A percentile compares a stretch with the other conserved stretches of the same genome.
Conservation (phyloP, 192 early-diverging fungal genomes). For the Anaeromyces robustus region DNA sequence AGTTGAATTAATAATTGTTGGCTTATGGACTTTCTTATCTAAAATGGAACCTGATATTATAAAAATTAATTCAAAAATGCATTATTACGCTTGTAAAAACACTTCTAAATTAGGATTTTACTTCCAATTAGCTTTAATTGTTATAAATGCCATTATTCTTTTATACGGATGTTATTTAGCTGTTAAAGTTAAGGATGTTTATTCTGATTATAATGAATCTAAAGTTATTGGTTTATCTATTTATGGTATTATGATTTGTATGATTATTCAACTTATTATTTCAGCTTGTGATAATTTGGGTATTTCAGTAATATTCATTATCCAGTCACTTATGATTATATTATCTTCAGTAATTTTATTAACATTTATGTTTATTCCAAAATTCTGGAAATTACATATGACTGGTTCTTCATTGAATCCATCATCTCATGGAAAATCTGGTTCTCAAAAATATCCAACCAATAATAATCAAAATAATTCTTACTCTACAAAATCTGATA, state of each 20-base stretch:
- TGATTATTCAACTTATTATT: neutral
- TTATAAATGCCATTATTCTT: neutral
- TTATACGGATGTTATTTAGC: neutral
- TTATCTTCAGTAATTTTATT: neutral
- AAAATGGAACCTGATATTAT: neutral
- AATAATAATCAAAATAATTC: neutral
- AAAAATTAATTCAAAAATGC: neutral
- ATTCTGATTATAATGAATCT: neutral
- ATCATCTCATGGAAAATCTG: neutral
- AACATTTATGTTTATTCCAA: neutral
- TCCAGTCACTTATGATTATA: neutral
- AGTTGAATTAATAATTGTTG: neutral
- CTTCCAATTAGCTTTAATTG: neutral
- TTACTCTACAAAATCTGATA: neutral
- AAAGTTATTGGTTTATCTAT: neutral
- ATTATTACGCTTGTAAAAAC: neutral
- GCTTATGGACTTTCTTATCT: neutral
- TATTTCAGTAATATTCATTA: neutral
- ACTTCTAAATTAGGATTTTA: neutral
- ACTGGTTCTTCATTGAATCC: neutral
- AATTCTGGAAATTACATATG: neutral
- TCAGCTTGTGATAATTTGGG: neutral
- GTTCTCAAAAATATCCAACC: neutral
- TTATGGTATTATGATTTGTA: neutral
- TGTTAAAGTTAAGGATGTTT: neutral